Conservation (phyloP, 2,329 filamentous ascomycete genomes). For the Colletotrichum incanum region DNA sequence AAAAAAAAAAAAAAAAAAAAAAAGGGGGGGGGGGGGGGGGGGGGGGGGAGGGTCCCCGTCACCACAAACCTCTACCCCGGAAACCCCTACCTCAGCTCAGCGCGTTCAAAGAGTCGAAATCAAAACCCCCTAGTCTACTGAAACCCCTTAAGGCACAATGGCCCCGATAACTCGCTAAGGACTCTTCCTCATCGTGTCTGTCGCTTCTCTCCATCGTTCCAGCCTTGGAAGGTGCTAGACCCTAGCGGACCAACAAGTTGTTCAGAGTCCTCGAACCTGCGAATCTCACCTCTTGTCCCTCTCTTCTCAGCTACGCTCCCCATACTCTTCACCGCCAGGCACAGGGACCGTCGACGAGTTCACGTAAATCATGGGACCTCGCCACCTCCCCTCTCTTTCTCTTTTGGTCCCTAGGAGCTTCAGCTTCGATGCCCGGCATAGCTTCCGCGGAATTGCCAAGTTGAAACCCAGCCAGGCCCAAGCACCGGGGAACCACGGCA, state of each 20-base stretch:
- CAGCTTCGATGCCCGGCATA: slow-evolving; percentile 4
- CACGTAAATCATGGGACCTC: not conserved
- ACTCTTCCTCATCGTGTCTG: not conserved
- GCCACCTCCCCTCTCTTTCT: no score
- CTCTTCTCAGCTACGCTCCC: not conserved
- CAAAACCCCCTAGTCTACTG: not conserved
- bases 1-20: no score
- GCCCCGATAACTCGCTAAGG: not conserved
- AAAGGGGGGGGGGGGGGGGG: no score
- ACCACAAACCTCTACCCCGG: slow-evolving; percentile 8
- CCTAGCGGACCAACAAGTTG: slow-evolving; percentile 3
- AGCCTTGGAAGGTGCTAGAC: not conserved
- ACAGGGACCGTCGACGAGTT: not conserved
- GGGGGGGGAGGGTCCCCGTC: not conserved
- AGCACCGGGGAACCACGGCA: slow-evolving; percentile 32
- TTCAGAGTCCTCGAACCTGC: not conserved
- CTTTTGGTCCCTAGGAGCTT: not conserved
- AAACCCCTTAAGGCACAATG: not conserved
- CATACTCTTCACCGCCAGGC: slow-evolving; percentile 7
- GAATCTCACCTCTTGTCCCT: not conserved
- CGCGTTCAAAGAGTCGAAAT: not conserved
- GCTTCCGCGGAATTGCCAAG: slow-evolving; percentile 13
- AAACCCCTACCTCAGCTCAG: slow-evolving; percentile 22
- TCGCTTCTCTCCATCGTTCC: not conserved
- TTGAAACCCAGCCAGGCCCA: slow-evolving; percentile 28